Evolutionary conservation across 2,329 filamentous ascomycete species (phyloP), one percentile per base, ranked within the genome.

Genomic region (Aquanectria penicillioides): DNA sequence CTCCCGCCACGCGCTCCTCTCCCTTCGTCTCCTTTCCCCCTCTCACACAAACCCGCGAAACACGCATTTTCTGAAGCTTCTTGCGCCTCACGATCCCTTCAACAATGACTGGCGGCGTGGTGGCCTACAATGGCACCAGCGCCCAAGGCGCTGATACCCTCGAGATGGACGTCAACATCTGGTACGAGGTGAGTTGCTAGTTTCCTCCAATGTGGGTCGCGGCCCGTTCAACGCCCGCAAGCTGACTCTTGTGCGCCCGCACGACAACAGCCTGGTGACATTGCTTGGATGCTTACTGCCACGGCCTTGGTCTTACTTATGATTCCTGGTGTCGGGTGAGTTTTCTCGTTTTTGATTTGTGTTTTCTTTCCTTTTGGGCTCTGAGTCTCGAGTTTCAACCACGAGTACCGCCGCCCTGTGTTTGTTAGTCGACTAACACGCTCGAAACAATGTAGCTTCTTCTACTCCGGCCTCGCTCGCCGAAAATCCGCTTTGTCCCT

Each of bases 391-490:
- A n/a, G n/a, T n/a, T n/a, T n/a, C n/a, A n/a, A n/a, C n/a, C n/a
- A n/a, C n/a, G n/a, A n/a, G n/a, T n/a, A 6, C 37, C 4, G 6
- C 7, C 36, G 11, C 20, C 9, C n/a, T 40, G 26, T 9, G 15
- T n/a, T 13, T 38, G 22, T 47, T 33, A 31, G 37, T 56, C 47
- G 49, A 61, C 58, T 55, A 47, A 63, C 51, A 43, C 49, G 44
- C 31, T 20, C 9, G 31, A 9, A 23, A n/a, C n/a, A 20, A 54
- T 51, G 40, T 61, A 83, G 82, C 58, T 96, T 97, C 84, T 97
- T 97, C 83, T 97, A 97, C 79, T 96, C 92, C 11, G 93, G 93
- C 61, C 87, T 97, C 17, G 93, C 93, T 17, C 89, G 93, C 61
- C 85, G 93, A 73, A 97, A 97, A 79, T 96, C 93, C 0, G 93